phyloP scores from a whole-genome alignment of 306 rosid genomes.

The Leucaena leucocephala region DNA sequence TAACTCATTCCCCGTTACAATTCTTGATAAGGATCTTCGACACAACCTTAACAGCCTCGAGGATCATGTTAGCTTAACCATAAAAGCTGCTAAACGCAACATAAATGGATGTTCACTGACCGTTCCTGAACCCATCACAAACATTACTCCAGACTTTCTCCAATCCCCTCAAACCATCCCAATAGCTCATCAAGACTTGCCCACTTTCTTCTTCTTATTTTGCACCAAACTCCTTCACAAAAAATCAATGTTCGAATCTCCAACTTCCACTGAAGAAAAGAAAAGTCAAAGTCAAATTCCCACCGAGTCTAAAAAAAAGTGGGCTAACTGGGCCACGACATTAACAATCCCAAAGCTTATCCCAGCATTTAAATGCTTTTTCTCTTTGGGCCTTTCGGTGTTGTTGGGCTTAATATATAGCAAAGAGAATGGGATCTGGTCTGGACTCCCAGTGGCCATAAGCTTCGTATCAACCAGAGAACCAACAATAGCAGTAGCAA shows the following conservation, averaged over 20 bases:
- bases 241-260: background rate
- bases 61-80: constrained; percentile 33
- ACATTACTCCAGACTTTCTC: constrained; percentile 31
- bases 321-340: constrained; percentile 14
- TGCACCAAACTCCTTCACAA: constrained; percentile 51
- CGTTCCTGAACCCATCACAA: constrained; percentile 51
- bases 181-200: constrained; percentile 43
- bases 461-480: constrained; percentile 51
- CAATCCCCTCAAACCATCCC: constrained; percentile 50
- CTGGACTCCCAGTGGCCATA: constrained; percentile 60
- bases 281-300: background rate
- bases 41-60: constrained; percentile 40
- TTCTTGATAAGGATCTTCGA: constrained; percentile 41
- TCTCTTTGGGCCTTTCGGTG: constrained; percentile 61
- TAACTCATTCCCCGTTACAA: constrained; percentile 48
- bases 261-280: background rate
- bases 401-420: constrained; percentile 54
- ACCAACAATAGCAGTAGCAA: constrained; percentile 56
- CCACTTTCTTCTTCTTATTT: constrained; percentile 60
- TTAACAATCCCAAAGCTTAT: constrained; percentile 35
- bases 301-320: constrained; percentile 4
- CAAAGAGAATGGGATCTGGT: constrained; percentile 55
- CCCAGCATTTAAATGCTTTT: constrained; percentile 47
- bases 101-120: constrained; percentile 34
- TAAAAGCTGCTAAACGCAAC: constrained; percentile 27